phyloP scores from a whole-genome alignment of 2,329 filamentous ascomycete species.

The Colletotrichum siamense region DNA sequence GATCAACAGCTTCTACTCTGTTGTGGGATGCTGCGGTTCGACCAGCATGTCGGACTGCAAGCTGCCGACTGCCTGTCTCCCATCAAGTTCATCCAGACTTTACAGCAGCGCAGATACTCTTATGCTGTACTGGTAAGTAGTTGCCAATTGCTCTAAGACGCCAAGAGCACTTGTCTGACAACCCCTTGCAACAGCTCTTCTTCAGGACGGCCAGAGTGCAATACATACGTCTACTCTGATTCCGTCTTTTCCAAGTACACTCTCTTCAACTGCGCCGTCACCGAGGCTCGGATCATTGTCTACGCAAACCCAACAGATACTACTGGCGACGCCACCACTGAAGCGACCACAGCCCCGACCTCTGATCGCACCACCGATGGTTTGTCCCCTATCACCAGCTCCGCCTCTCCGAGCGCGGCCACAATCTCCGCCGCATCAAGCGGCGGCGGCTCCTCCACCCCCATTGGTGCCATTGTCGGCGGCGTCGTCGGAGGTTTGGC shows the following conservation, averaged over 20 bases:
- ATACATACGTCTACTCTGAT: slow-evolving; percentile 31
- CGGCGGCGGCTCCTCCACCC: slow-evolving; percentile 33
- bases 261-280: slow-evolving; percentile 33
- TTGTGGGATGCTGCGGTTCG: slow-evolving; percentile 36
- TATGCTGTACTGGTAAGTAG: slow-evolving; percentile 36
- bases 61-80: slow-evolving; percentile 31
- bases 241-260: slow-evolving; percentile 29
- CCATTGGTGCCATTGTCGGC: slow-evolving; percentile 41
- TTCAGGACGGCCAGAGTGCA: slow-evolving; percentile 29
- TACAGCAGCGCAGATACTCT: slow-evolving; percentile 29
- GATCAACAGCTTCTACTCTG: slow-evolving; percentile 29
- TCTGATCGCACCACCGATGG: not conserved
- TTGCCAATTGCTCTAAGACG: not conserved
- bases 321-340: not conserved
- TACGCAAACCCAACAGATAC: slow-evolving; percentile 24
- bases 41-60: slow-evolving; percentile 25
- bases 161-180: not conserved
- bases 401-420: not conserved
- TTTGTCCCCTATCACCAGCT: not conserved
- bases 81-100: slow-evolving; percentile 25
- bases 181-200: slow-evolving; percentile 22
- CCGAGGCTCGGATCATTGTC: slow-evolving; percentile 24
- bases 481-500: slow-evolving; percentile 42
- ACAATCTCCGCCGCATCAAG: slow-evolving; percentile 27
- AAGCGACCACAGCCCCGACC: not conserved